Evolutionary conservation across 2,329 filamentous ascomycete genomes (phyloP), one percentile per base, ranked within the genome.

Genomic region (Davidsoniella virescens): DNA sequence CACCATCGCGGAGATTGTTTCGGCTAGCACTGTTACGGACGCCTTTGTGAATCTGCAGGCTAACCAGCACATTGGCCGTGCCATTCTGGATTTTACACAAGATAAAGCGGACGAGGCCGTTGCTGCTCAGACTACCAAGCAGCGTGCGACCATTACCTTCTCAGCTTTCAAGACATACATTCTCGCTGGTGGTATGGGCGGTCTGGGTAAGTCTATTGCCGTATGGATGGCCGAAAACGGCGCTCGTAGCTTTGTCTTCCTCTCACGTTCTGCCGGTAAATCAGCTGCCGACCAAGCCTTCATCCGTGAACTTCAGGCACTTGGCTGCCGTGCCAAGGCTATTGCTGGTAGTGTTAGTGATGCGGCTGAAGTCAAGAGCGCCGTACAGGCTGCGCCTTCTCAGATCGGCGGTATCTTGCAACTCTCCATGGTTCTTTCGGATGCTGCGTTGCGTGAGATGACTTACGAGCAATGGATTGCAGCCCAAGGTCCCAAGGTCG

Each of bases 401-500:
- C 57, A 55, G 0, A 50, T 62, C 12, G 56, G 46, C 18, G 61
- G 60, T 9, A 56, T 59, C 16, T 56, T 63, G 16, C 58, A 63
- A 12, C 54, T 57, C 0, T 57, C 61, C 1, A 60, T 63, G 60
- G 56, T 60, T 0, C 57, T 73, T 0, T 51, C 57, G 2, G 68
- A 72, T 51, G 51, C 16, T 26, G 49, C 58, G 1, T 59, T 68
- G 39, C 44, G 38, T 2, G 57, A 60, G 20, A 61, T 61, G 60
- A 52, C 54, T 23, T 51, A 56, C 3, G 56, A 60, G 7, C 47
- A 54, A 1, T 51, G 63, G 33, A 53, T 53, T 4, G 51, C 49
- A 17, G 57, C 59, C 0, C 41, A 66, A 0, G 44, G 50, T 7
- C 64, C 65, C 39, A 68, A 68, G 55, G 58, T 67, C 0, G 51